Evolutionary conservation across 257 asterid species (phyloP).

Genomic region (Solanum virginianum): DNA sequence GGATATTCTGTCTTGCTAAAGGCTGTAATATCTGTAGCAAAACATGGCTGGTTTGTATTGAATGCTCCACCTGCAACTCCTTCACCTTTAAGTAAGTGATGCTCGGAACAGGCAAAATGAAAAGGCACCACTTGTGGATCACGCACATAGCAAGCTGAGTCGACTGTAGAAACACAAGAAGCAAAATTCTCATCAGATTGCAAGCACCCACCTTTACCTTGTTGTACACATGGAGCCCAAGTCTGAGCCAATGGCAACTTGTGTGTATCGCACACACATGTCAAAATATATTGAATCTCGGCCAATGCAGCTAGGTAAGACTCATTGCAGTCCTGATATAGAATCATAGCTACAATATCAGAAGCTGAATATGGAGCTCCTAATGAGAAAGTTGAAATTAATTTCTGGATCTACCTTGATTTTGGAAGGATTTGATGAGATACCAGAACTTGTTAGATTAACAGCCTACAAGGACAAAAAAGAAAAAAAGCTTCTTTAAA

Average conservation of each 20-base stretch:
- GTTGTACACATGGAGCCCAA: slow-evolving; percentile 64
- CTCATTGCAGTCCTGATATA: slow-evolving; percentile 43
- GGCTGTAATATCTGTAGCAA: slow-evolving; percentile 47
- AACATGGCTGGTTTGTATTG: slow-evolving; percentile 62
- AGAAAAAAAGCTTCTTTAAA: neutral
- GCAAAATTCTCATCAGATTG: slow-evolving; percentile 52
- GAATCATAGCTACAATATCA: neutral
- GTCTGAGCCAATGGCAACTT: slow-evolving; percentile 69
- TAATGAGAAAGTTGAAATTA: neutral
- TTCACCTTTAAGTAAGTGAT: slow-evolving; percentile 79
- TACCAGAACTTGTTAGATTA: slow-evolving; percentile 43
- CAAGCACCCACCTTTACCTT: slow-evolving; percentile 53
- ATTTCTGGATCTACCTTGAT: slow-evolving; percentile 31
- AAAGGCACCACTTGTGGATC: slow-evolving; percentile 39
- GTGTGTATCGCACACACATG: slow-evolving; percentile 42
- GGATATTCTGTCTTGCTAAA: slow-evolving; percentile 70
- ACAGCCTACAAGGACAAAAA: slow-evolving; percentile 38
- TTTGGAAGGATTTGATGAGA: slow-evolving; percentile 20
- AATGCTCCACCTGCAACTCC: slow-evolving; percentile 74
- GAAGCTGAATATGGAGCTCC: neutral
- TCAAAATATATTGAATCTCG: slow-evolving; percentile 51
- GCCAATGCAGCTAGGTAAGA: slow-evolving; percentile 43
- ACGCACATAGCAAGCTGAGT: slow-evolving; percentile 55
- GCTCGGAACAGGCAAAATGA: slow-evolving; percentile 66
- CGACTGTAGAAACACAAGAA: slow-evolving; percentile 56